Percentiles rank a stretch among this genome's conserved stretches.
Conservation (phyloP, 2,329 filamentous ascomycete genomes). For the Ramularia endophylla region DNA sequence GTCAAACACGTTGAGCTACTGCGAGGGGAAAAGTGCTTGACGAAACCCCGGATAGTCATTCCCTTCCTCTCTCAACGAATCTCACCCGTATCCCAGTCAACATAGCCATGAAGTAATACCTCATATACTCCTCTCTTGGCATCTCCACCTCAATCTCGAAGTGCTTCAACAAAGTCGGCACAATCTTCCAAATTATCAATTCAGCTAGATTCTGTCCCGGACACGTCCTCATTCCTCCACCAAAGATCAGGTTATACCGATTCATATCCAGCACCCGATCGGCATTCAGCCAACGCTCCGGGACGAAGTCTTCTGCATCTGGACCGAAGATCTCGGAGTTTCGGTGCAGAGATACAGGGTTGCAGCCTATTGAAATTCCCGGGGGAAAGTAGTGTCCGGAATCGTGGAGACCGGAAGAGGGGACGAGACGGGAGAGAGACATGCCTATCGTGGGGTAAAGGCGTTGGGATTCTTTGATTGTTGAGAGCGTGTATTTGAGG, state of each 20-base stretch:
- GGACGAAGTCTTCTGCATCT: constrained; percentile 30
- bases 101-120: constrained; percentile 15
- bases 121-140: constrained; percentile 10
- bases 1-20: no score
- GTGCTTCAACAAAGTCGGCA: constrained; percentile 8
- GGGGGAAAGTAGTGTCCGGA: constrained; percentile 30
- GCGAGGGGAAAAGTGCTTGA: no score
- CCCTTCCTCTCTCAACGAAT: constrained; percentile 1
- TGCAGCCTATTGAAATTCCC: constrained; percentile 27
- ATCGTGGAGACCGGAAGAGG: constrained; percentile 32
- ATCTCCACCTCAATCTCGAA: constrained; percentile 11
- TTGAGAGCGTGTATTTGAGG: constrained; percentile 37
- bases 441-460: constrained; percentile 40
- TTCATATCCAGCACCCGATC: constrained; percentile 14
- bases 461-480: constrained; percentile 42
- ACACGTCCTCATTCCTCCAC: constrained; percentile 20
- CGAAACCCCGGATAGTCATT: no score
- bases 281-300: constrained; percentile 31
- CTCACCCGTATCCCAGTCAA: constrained; percentile 9
- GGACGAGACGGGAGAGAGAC: constrained; percentile 34
- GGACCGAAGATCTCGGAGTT: constrained; percentile 28
- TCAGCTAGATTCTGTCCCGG: constrained; percentile 21
- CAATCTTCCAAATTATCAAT: constrained; percentile 23
- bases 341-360: constrained; percentile 31
- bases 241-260: constrained; percentile 15